Conservation (phyloP, 768 basidiomycete genomes). For the Tricholoma matsutake region DNA sequence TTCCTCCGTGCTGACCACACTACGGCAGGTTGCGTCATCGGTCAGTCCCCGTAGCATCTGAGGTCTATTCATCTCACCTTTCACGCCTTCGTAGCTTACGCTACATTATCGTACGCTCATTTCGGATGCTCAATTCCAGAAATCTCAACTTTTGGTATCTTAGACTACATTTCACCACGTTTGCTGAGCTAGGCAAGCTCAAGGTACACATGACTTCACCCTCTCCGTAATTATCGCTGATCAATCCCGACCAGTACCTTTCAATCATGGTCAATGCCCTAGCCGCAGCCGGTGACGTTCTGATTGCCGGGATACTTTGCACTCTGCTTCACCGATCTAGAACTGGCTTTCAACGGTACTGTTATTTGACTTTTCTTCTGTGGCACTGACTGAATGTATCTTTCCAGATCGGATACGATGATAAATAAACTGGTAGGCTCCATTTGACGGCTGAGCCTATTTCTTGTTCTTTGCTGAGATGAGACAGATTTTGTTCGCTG, state of each 20-base stretch:
- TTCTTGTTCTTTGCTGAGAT: neutral
- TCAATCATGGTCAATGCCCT: slow-evolving; percentile 44
- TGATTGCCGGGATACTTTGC: slow-evolving; percentile 37
- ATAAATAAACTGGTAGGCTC: slow-evolving; percentile 40
- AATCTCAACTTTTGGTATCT: neutral
- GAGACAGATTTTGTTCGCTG: slow-evolving; percentile 41
- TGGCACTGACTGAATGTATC: neutral
- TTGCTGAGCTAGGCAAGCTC: slow-evolving; percentile 30
- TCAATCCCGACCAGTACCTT: slow-evolving; percentile 24
- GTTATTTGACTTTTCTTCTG: neutral
- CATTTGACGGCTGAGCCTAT: neutral
- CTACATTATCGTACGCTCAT: slow-evolving; percentile 30
- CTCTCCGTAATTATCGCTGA: neutral
- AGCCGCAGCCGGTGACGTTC: slow-evolving; percentile 43
- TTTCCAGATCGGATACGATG: slow-evolving; percentile 42
- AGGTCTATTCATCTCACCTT: neutral
- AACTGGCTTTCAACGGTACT: slow-evolving; percentile 34
- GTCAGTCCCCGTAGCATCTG: slow-evolving; percentile 21
- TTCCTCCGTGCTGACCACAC: neutral
- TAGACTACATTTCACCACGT: slow-evolving; percentile 33
- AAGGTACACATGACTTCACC: slow-evolving; percentile 24
- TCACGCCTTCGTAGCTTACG: slow-evolving; percentile 26
- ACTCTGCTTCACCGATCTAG: neutral
- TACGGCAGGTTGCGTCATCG: slow-evolving; percentile 25
- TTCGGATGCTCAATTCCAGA: neutral